These are phyloP conservation scores for Tylopilus intermedius DNA, from an alignment of 768 basidiomycete genomes.

Conservation along the genomic window DNA sequence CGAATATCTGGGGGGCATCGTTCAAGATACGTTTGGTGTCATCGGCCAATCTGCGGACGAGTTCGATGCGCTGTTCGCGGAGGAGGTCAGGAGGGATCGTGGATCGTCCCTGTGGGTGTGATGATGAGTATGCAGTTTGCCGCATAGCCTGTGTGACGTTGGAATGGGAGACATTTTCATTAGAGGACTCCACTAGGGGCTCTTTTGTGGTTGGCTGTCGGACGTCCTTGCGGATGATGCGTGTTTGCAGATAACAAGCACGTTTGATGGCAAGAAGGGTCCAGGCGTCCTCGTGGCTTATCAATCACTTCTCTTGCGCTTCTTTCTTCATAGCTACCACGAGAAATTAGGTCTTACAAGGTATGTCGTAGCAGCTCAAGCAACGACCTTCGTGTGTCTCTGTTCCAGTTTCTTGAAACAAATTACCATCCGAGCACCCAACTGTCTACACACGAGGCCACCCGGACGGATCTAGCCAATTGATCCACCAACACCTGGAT, in stretches of 20 bases:
- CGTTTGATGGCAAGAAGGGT: constrained; percentile 3
- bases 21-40: constrained; percentile 90
- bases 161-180: constrained; percentile 5
- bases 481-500: neutral
- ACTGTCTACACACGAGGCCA: constrained; percentile 4
- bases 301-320: neutral
- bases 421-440: neutral
- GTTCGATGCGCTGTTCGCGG: constrained; percentile 73
- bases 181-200: neutral
- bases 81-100: constrained; percentile 6
- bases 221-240: constrained; percentile 9
- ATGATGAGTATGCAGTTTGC: neutral
- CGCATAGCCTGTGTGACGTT: constrained; percentile 1
- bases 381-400: neutral
- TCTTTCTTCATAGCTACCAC: too few relatives aligned
- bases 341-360: neutral
- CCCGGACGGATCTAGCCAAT: constrained; percentile 14
- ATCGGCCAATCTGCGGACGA: constrained; percentile 78
- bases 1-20: constrained; percentile 69
- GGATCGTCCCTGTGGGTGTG: constrained; percentile 13
- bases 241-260: constrained; percentile 3
- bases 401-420: neutral
- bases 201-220: neutral
- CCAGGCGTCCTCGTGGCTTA: constrained; percentile 8
- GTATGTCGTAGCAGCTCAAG: neutral